phyloP scores from a whole-genome alignment of 176 grass and related monocot genomes.

The Musa beccarii region DNA sequence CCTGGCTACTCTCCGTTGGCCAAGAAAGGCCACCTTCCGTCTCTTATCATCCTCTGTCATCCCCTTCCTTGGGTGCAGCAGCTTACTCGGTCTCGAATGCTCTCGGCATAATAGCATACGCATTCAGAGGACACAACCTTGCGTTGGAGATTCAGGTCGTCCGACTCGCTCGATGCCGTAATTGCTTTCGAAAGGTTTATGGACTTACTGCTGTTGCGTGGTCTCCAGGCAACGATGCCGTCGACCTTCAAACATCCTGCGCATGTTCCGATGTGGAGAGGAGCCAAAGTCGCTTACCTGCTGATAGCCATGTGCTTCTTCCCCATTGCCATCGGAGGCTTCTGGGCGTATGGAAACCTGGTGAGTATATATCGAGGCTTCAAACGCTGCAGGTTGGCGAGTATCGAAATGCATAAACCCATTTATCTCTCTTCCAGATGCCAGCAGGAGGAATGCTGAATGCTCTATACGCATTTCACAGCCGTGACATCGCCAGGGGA shows the following conservation, averaged over 20 bases:
- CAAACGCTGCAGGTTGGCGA: no score
- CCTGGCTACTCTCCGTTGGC: slow-evolving; percentile 89
- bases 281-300: slow-evolving; percentile 72
- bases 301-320: slow-evolving; percentile 88
- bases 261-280: slow-evolving; percentile 97
- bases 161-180: neutral
- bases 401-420: no score
- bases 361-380: slow-evolving; percentile 32
- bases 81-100: slow-evolving; percentile 61
- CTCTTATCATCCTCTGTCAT: slow-evolving; percentile 50
- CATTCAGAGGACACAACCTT: slow-evolving; percentile 94
- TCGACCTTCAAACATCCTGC: slow-evolving; percentile 93
- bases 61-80: slow-evolving; percentile 42
- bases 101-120: slow-evolving; percentile 93
- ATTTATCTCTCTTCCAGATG: slow-evolving; percentile 34
- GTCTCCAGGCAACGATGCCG: slow-evolving; percentile 80
- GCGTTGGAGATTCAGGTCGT: slow-evolving; percentile 91
- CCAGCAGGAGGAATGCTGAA: slow-evolving; percentile 74
- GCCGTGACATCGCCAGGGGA: slow-evolving; percentile 51
- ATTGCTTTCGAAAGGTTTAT: neutral
- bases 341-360: slow-evolving; percentile 93
- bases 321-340: slow-evolving; percentile 82
- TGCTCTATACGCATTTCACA: slow-evolving; percentile 78
- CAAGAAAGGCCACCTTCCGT: slow-evolving; percentile 37
- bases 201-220: neutral